Base-by-base conservation (phyloP, 495 filamentous ascomycete genomes). In the Penicillium chermesinum region DNA sequence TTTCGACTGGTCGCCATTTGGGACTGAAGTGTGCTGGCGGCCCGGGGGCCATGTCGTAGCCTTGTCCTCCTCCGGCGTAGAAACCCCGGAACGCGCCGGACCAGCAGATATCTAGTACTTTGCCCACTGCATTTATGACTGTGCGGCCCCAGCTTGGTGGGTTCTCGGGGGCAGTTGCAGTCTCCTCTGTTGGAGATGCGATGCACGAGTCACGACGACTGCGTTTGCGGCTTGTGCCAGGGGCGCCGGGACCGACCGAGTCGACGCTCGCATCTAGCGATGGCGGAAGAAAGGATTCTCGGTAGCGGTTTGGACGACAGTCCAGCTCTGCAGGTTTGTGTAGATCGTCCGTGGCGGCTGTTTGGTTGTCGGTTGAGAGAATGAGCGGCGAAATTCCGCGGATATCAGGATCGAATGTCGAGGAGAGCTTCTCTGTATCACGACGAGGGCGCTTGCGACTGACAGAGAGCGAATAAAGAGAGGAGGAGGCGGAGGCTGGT, bases 41-140 rank as follows among this genome's bases (percentile, higher is more conserved):
- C 3, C 55, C 44, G 2, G 63, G 41, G 15, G 55, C 44, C 59
- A 77, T 61, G 7, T 76, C 69, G 56, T 89, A 95, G 12, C 81
- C 85, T 32, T 69, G 73, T 4, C 89, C 90, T 14, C 86, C 89
- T 18, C 88, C 90, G 12, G 89, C 86, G 46, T 91, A 84, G 66
- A 96, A 96, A 0, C 90, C 90, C 39, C 75, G 71, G 60, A 96
- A 91, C 0, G 85, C 78, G 8, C 80, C 78, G 1, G 74, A 72
- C 58, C 74, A 85, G 74, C 89, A 93, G 50, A 94, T 89, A 57
- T 89, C 78, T 73, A 86, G 87, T 7, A 93, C 81, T 62, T 84
- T 91, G 6, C 87, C 87, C 7, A 89, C 82, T 19, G 86, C 78
- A 25, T 72, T 72, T 36, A 80, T 68, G 19, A 78, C 72, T 3